Evolutionary conservation across 768 basidiomycete genomes (phyloP).

Genomic region (Trametes coccinea): DNA sequence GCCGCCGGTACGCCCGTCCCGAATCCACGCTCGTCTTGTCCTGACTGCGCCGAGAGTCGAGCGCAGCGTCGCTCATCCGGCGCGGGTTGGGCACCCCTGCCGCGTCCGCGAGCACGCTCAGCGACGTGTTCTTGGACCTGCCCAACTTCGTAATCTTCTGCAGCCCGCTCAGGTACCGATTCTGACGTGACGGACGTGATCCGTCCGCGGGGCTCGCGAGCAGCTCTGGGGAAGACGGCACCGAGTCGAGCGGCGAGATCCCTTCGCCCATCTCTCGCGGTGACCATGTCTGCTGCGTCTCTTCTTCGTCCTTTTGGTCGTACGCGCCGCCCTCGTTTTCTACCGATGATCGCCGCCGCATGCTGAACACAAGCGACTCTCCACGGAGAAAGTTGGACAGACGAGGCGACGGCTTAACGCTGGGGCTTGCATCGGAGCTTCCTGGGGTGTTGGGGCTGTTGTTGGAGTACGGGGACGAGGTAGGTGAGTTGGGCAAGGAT

Average conservation of each 20-base stretch:
- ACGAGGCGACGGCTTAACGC: slow-evolving; percentile 39
- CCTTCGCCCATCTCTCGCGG: neutral
- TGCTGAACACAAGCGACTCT: slow-evolving; percentile 9
- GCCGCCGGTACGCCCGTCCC: slow-evolving; percentile 14
- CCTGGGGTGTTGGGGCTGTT: slow-evolving; percentile 11
- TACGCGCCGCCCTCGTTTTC: slow-evolving; percentile 3
- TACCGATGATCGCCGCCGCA: slow-evolving; percentile 5
- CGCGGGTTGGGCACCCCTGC: slow-evolving; percentile 11
- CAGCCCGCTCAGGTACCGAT: slow-evolving; percentile 31
- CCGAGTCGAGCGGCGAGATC: slow-evolving; percentile 9
- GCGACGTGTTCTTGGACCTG: slow-evolving; percentile 30
- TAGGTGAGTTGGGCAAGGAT: slow-evolving; percentile 14
- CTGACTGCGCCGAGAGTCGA: slow-evolving; percentile 7
- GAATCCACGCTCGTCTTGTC: neutral
- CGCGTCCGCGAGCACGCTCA: slow-evolving; percentile 32
- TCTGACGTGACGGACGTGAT: slow-evolving; percentile 16
- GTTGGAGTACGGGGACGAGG: slow-evolving; percentile 8
- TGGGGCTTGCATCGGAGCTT: slow-evolving; percentile 32
- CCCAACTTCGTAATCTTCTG: slow-evolving; percentile 38
- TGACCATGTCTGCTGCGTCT: neutral
- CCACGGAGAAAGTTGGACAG: slow-evolving; percentile 24
- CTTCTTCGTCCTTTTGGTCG: slow-evolving; percentile 4
- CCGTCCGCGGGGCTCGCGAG: slow-evolving; percentile 6
- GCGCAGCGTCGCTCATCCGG: slow-evolving; percentile 24
- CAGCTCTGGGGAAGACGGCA: slow-evolving; percentile 18